Base-by-base conservation (phyloP, 148 eudicot genomes). In the Vaccinium macrocarpon region DNA sequence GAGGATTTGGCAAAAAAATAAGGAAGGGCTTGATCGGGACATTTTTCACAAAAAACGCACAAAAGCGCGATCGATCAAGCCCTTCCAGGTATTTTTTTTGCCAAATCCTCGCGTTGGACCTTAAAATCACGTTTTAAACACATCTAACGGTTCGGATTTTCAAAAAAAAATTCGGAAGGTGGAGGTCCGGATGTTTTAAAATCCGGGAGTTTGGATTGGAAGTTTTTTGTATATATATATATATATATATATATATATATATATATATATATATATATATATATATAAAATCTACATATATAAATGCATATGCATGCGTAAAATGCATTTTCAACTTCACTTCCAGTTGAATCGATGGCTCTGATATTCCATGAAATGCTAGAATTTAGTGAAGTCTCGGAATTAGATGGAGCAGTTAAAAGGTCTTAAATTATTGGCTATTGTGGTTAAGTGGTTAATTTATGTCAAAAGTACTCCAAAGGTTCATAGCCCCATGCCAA, bases 181-280 rank as follows among this genome's bases (percentile, higher is more conserved):
- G n/a, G n/a, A n/a, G n/a, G n/a, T n/a, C n/a, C n/a, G n/a, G n/a
- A n/a, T n/a, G n/a, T n/a, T n/a, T n/a, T n/a, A n/a, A n/a, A n/a
- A n/a, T n/a, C n/a, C n/a, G n/a, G n/a, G n/a, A n/a, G n/a, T n/a
- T n/a, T n/a, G n/a, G n/a, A n/a, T n/a, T n/a, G n/a, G n/a, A n/a
- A n/a, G n/a, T n/a, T n/a, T n/a, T n/a, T n/a, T n/a, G n/a, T 66
- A 84, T 46, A 1, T 1, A 1, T 2, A 29, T 32, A 32, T 32
- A 82, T 86, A 83, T 82, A 85, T 66, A 84, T 46, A 1, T 1
- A 1, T 2, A 29, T 32, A 32, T 32, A 82, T 86, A 83, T 82
- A 85, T 66, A 84, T 46, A 1, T 1, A 1, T 2, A 29, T 32
- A 32, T 32, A 82, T 86, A 83, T 82, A 85, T 66, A 84, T 46